Evolutionary conservation across 768 basidiomycete species (phyloP).

Genomic region (Boletus tomentosulus): DNA sequence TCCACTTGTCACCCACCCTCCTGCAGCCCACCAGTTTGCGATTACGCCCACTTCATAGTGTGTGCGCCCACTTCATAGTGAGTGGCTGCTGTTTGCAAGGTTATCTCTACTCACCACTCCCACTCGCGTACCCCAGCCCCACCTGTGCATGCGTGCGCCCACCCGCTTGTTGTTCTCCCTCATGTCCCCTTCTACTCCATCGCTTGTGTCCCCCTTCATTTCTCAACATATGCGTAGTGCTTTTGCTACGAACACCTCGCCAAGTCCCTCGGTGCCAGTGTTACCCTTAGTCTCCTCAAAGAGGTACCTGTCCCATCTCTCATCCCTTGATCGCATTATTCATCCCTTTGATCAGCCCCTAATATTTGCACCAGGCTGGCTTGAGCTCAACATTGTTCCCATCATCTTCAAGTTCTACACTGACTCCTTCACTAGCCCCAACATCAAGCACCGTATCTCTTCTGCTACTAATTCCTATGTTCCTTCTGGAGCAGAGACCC

Average conservation of each 20-base stretch:
- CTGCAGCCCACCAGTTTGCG: too few species aligned
- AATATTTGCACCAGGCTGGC: slow-evolving; percentile 84
- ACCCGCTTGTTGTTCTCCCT: too few species aligned
- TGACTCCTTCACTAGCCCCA: slow-evolving; percentile 72
- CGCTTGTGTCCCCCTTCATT: too few species aligned
- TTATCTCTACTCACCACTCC: too few species aligned
- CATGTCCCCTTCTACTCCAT: too few species aligned
- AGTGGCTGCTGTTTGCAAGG: too few species aligned
- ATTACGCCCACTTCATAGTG: too few species aligned
- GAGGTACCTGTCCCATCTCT: slow-evolving; percentile 43
- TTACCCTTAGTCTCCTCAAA: slow-evolving; percentile 65
- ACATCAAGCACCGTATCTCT: slow-evolving; percentile 78
- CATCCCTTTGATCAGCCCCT: slow-evolving; percentile 44
- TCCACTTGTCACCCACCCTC: too few species aligned
- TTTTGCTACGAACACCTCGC: slow-evolving; percentile 82
- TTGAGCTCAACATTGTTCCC: slow-evolving; percentile 79
- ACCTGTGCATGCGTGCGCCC: too few species aligned
- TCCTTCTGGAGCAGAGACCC: slow-evolving; percentile 73
- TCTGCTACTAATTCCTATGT: slow-evolving; percentile 77
- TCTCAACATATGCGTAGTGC: too few species aligned
- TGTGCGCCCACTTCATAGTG: too few species aligned
- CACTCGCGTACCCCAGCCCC: too few species aligned
- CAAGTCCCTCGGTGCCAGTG: slow-evolving; percentile 83
- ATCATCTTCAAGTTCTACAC: slow-evolving; percentile 82
- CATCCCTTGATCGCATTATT: slow-evolving; percentile 12